Evolutionary conservation across 495 filamentous ascomycete genomes (phyloP), one percentile per base, ranked within the genome.

Genomic region (Geoglossum glabrum): DNA sequence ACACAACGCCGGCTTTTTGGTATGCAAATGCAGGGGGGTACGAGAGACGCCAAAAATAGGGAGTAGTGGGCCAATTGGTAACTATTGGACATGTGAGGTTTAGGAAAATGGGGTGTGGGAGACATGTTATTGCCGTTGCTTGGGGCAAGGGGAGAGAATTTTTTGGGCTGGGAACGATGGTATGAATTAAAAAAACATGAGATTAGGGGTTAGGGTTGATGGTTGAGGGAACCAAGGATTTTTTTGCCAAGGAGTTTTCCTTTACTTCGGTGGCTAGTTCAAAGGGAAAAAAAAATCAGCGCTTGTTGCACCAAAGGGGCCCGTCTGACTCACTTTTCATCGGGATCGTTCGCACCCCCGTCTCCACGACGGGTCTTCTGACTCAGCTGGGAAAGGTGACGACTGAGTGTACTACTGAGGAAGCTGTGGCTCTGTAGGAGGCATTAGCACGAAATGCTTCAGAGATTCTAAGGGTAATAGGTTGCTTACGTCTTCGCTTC

Each of bases 191-290:
- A n/a, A 11, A n/a, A 13, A 55, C 7, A 55, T 21, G 3, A 27
- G 8, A n/a, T 15, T 33, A 33, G n/a, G 25, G 34, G 28, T 55
- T n/a, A 17, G 19, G 6, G 52, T 21, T 33, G 52, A 4, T 55
- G 54, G 21, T 40, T 38, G 23, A 56, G 26, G 25, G 54, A 56
- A 23, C 64, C 66, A 10, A 70, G 50, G 25, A 74, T 64, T 59
- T 71, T 74, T 66, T 72, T 74, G 43, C 72, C 72, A n/a, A 74
- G 63, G 27, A 73, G 49, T 49, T 66, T 68, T 55, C 69, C 69
- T 56, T 72, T 74, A 56, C 66, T 68, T 54, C 68, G 71, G 27
- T 59, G 64, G 47, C 65, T 68, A 55, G 25, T 27, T 2, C 4
- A 21, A 4, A 45, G 15, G 23, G 28, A n/a, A n/a, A n/a, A n/a